These are phyloP conservation scores for Stagonosporopsis cucurbitacearum DNA, from an alignment of 2,329 filamentous ascomycete genomes.

Conservation along the genomic window DNA sequence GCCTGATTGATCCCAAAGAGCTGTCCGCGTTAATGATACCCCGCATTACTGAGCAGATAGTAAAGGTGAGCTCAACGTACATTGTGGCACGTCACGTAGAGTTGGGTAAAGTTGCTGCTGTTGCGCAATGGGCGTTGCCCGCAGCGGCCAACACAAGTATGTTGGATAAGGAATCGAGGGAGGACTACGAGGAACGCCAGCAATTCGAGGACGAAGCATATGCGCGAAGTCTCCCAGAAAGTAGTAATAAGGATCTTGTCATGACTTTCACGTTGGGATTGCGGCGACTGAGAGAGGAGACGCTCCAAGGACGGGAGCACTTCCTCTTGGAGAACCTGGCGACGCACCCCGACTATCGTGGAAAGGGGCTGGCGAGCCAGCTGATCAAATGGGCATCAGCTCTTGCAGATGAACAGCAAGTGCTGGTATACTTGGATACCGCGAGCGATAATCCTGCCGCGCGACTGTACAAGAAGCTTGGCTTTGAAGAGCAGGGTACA, in stretches of 20 bases:
- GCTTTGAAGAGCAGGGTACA: constrained; percentile 32
- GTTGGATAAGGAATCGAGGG: constrained; percentile 16
- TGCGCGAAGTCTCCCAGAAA: constrained; percentile 26
- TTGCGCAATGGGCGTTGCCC: constrained; percentile 38
- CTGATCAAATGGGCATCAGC: constrained; percentile 25
- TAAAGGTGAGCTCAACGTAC: constrained; percentile 11
- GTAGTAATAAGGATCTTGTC: constrained; percentile 36
- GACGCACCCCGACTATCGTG: constrained; percentile 34
- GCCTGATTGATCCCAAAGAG: constrained; percentile 23
- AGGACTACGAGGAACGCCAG: constrained; percentile 31
- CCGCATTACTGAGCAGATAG: constrained; percentile 30
- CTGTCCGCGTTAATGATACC: constrained; percentile 30
- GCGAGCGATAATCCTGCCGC: constrained; percentile 34
- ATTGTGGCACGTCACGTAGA: constrained; percentile 22
- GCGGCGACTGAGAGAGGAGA: constrained; percentile 19
- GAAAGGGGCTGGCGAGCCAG: constrained; percentile 30
- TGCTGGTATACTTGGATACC: constrained; percentile 38
- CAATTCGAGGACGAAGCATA: constrained; percentile 33
- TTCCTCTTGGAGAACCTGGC: constrained; percentile 38
- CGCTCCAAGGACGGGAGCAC: constrained; percentile 22
- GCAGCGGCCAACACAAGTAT: not conserved
- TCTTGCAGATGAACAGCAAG: constrained; percentile 24
- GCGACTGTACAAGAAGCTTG: constrained; percentile 33
- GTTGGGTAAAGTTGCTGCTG: constrained; percentile 24
- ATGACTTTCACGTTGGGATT: constrained; percentile 30